phyloP scores from a whole-genome alignment of 2,329 filamentous ascomycete genomes.

The Decorospora gaudefroyi region DNA sequence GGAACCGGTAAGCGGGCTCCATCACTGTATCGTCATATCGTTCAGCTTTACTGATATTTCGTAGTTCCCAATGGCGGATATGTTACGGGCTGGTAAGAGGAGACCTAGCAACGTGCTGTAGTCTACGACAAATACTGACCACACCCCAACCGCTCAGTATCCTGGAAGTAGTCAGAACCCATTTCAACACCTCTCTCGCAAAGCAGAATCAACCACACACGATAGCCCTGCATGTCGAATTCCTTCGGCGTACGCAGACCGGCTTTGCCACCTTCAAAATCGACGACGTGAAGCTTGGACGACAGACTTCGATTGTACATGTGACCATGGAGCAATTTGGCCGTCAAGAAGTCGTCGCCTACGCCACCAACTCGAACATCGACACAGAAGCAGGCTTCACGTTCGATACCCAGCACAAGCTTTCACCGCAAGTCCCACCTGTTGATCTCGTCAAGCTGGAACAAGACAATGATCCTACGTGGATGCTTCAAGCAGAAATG shows the following conservation, averaged over 20 bases:
- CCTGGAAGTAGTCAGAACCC: conserved; percentile 61
- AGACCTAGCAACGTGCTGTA: neutral
- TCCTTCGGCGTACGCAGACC: conserved; percentile 65
- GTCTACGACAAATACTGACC: conserved; percentile 1
- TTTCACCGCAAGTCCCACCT: conserved; percentile 53
- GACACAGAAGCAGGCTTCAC: conserved; percentile 61
- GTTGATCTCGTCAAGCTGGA: conserved; percentile 52
- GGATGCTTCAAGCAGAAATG: conserved; percentile 52
- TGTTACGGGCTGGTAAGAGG: conserved; percentile 57
- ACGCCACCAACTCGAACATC: conserved; percentile 68
- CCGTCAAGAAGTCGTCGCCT: conserved; percentile 66
- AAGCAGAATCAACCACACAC: conserved; percentile 65
- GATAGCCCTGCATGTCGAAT: conserved; percentile 67
- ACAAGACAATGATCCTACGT: conserved; percentile 54
- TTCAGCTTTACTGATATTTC: conserved; percentile 6
- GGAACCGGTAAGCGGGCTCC: conserved; percentile 58
- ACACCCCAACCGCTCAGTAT: conserved; percentile 47
- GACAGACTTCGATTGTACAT: conserved; percentile 66
- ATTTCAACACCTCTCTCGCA: conserved; percentile 63
- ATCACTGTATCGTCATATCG: neutral
- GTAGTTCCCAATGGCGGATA: conserved; percentile 73
- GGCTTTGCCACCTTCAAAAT: conserved; percentile 63
- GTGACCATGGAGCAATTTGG: conserved; percentile 61
- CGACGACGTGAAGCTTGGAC: conserved; percentile 66
- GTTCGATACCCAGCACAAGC: conserved; percentile 59